Evolutionary conservation across 306 rosid species (phyloP).

Genomic region (Quillaja saponaria): DNA sequence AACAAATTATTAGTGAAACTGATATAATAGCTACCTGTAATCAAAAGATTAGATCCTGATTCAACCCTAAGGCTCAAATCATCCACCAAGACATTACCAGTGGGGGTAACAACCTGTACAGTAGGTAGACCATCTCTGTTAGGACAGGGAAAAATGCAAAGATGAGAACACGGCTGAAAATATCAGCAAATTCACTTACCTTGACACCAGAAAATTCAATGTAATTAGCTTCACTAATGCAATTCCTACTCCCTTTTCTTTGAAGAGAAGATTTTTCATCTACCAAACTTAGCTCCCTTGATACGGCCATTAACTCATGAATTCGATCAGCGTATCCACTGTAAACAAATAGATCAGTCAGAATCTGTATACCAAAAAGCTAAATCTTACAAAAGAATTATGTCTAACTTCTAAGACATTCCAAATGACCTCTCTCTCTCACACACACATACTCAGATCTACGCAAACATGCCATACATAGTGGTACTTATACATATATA

Average conservation of each 20-base stretch:
- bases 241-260: conserved; percentile 58
- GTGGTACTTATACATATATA: no score
- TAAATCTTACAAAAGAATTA: conserved; percentile 22
- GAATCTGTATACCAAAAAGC: conserved; percentile 20
- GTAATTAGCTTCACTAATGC: conserved; percentile 86
- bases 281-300: conserved; percentile 74
- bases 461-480: no score
- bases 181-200: conserved; percentile 43
- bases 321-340: conserved; percentile 98
- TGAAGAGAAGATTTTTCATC: conserved; percentile 57
- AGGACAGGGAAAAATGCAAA: conserved; percentile 31
- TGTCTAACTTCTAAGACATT: neutral
- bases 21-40: conserved; percentile 71
- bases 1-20: neutral
- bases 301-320: conserved; percentile 73
- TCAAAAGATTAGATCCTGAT: conserved; percentile 89
- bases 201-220: conserved; percentile 87
- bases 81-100: conserved; percentile 92
- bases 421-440: neutral
- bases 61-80: conserved; percentile 79
- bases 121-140: conserved; percentile 29
- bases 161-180: conserved; percentile 20
- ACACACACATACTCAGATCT: no score
- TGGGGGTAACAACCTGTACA: conserved; percentile 90
- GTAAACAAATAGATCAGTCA: conserved; percentile 31